Evolutionary conservation across 805 yeast genomes (phyloP), one percentile per base, ranked within the genome.

Genomic region (Candida yuanshanica): DNA sequence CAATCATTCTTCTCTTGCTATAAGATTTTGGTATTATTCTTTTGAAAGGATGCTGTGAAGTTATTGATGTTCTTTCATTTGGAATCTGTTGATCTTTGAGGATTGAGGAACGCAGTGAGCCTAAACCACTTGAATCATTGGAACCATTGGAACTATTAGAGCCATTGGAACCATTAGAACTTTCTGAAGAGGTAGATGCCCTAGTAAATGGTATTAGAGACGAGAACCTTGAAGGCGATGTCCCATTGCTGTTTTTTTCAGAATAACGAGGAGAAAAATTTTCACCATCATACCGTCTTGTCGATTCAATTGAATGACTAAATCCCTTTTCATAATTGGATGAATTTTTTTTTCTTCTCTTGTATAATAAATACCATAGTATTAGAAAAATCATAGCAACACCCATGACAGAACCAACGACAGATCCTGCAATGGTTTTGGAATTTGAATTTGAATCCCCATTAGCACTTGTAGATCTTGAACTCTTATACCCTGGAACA

Each of bases 351-450:
- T 38, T 36, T 12, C 33, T 38, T 27, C 47, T 44, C 32, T 45
- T 44, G 24, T 38, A 45, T 7, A 48, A 20, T 29, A 42, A 33
- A 17, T 35, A 43, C 56, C 59, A 51, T 2, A 43, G 5, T 2
- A 48, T 7, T 9, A 49, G 25, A 4, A 55, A 10, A 2, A 51
- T 21, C 1, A 50, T n/a, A 4, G 41, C 35, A 2, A 43, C 38
- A n/a, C 57, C 59, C 20, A 36, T 43, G 20, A 54, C 50, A 9
- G 55, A 39, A 4, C 60, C 60, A 21, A 56, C 57, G 22, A 56
- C 57, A 6, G 58, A 53, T 1, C 60, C 60, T 5, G 55, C 56
- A 36, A 56, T 49, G 1, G 52, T 51, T 5, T 48, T 47, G 7
- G 38, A 49, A 4, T 38, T 29, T 23, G 24, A 10, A 13, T 16